Evolutionary conservation across 2,329 filamentous ascomycete species (phyloP).

Genomic region (Sclerotinia spermophila): DNA sequence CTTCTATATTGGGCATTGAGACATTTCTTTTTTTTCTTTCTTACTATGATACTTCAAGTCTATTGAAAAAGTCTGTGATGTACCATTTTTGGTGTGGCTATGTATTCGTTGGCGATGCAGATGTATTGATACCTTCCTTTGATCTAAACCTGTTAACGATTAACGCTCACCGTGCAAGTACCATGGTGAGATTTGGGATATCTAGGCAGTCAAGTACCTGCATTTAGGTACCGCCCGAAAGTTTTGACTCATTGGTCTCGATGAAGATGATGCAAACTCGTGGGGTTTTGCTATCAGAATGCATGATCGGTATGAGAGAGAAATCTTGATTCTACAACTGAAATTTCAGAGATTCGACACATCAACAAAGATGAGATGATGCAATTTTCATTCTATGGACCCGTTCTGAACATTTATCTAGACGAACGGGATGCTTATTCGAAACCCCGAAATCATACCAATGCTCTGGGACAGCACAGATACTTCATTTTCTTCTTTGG

Average conservation of each 20-base stretch:
- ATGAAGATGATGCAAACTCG: constrained; percentile 4
- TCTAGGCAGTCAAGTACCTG: constrained; percentile 10
- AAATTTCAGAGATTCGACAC: neutral
- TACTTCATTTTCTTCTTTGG: neutral
- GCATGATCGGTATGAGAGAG: neutral
- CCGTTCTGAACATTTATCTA: neutral
- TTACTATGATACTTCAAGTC: neutral
- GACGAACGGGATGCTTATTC: neutral
- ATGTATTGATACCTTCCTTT: constrained; percentile 4
- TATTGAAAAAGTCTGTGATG: neutral
- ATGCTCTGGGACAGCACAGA: neutral
- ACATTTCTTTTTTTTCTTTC: neutral
- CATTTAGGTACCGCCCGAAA: constrained; percentile 6
- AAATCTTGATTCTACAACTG: neutral
- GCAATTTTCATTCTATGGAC: neutral
- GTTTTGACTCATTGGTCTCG: neutral
- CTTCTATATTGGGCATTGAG: constrained; percentile 7
- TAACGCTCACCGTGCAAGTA: neutral
- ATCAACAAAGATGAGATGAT: neutral
- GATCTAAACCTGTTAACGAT: neutral
- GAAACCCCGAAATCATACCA: neutral
- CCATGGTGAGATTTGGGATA: neutral
- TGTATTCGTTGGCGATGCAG: constrained; percentile 12
- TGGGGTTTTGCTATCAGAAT: neutral
- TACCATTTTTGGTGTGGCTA: neutral